These are phyloP conservation scores for Garcia nutans DNA, from an alignment of 345 rosid genomes.

Conservation along the genomic window DNA sequence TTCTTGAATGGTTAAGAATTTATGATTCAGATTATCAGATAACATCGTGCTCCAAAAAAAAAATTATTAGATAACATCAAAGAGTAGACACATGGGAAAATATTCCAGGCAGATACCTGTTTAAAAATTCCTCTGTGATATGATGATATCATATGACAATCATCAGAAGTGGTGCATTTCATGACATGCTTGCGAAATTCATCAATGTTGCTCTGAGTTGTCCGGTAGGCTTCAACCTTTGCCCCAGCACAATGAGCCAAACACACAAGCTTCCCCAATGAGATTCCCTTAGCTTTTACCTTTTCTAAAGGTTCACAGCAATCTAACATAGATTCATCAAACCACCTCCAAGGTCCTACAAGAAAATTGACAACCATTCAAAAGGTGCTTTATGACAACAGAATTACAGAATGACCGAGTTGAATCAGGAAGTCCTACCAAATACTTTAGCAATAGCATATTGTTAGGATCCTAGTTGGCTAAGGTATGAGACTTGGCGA, in stretches of 20 bases:
- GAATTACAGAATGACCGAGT: neutral
- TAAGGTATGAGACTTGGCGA: too few species aligned
- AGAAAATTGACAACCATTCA: conserved; percentile 17
- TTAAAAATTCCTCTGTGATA: conserved; percentile 67
- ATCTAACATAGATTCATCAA: conserved; percentile 92
- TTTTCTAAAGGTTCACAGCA: conserved; percentile 90
- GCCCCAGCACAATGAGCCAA: conserved; percentile 94
- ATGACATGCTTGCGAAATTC: conserved; percentile 64
- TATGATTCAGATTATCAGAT: neutral
- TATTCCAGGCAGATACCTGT: conserved; percentile 45
- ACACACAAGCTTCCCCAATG: conserved; percentile 88
- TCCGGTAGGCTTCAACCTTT: conserved; percentile 77
- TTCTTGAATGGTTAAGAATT: neutral
- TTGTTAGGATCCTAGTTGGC: too few species aligned
- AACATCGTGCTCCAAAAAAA: neutral
- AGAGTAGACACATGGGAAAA: neutral
- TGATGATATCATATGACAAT: conserved; percentile 75
- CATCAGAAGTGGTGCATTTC: conserved; percentile 66
- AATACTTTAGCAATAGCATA: neutral
- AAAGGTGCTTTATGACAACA: neutral
- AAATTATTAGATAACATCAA: neutral
- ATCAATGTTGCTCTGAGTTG: conserved; percentile 71
- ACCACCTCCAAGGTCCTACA: conserved; percentile 99
- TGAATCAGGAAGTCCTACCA: neutral
- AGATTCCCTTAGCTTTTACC: conserved; percentile 77